phyloP scores from a whole-genome alignment of 371 early-diverging fungal genomes.

The Mortierella sp. region DNA sequence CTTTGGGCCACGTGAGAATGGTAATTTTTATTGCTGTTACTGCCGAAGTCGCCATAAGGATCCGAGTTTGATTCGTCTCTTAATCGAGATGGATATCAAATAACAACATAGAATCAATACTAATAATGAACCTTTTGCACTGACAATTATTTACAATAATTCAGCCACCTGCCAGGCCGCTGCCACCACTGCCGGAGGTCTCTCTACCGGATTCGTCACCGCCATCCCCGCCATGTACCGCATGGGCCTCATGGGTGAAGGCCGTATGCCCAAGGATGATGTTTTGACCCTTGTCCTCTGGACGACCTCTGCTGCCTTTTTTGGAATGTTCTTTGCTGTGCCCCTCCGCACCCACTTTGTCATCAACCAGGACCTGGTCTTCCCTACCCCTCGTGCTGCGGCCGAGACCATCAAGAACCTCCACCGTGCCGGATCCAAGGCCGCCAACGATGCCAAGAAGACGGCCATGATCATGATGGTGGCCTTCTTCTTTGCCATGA shows the following conservation, averaged over 20 bases:
- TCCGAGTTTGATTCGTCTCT: too few relatives aligned
- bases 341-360: constrained; percentile 81
- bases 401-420: constrained; percentile 77
- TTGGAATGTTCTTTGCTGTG: constrained; percentile 83
- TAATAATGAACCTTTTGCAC: too few relatives aligned
- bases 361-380: constrained; percentile 78
- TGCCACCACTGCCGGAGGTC: constrained; percentile 81
- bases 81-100: too few relatives aligned
- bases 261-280: constrained; percentile 47
- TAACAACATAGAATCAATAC: too few relatives aligned
- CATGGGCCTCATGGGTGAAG: constrained; percentile 66
- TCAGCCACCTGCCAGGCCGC: constrained; percentile 81
- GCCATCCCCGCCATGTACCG: constrained; percentile 84
- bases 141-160: too few relatives aligned
- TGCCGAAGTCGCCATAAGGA: too few relatives aligned
- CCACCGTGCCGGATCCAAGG: constrained; percentile 63
- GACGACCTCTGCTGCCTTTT: constrained; percentile 78
- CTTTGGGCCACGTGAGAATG: constrained; percentile 82
- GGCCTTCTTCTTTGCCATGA: constrained; percentile 66
- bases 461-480: constrained; percentile 50
- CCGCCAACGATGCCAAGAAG: constrained; percentile 59
- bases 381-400: constrained; percentile 81
- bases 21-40: too few relatives aligned
- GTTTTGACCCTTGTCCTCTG: constrained; percentile 59
- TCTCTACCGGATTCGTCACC: constrained; percentile 77